Base-by-base conservation (phyloP, 371 early-diverging fungal species). In the Cladochytrium tenue region DNA sequence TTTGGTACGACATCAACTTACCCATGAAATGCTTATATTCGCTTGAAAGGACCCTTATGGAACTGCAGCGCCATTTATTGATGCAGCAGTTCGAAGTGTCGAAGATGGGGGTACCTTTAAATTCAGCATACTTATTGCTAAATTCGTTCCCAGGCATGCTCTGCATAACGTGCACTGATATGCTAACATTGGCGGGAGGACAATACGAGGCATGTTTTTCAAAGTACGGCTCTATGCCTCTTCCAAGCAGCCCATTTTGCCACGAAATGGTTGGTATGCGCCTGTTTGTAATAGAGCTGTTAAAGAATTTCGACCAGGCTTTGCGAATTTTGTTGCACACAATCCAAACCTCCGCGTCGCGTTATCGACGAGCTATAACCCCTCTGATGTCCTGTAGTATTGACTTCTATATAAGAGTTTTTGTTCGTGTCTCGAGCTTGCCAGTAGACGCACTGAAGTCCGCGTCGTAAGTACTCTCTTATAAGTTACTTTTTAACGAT, bases 111-210 rank as follows among this genome's bases (percentile, higher is more conserved):
- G 95, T 79, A 78, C 23, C 66, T 34, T 52, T 68, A 15, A 35
- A 28, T 23, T 17, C 20, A 69, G 43, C 67, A 25, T 34, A 23
- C 60, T 56, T 23, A 43, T 55, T 7, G 23, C 26, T 55, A 55
- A 17, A 23, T 23, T 17, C 28, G 34, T 17, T 28, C 50, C 27
- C 75, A 88, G 88, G 94, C 23, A 79, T 99, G 30, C 80, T 99
- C 28, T 97, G 97, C 77, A 90, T 99, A 30, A 99, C 99, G 2
- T 97, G 99, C 80, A 99, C 99, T 0, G 99, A 99, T 87, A 87
- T 98, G 76, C 98, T 95, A 10, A 92, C 97, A 7, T 82, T 99
- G 3, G 95, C 97, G 65, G 94, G 97, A 34, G 67, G 88, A 80
- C 72, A 96, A 87, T 81, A 93, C 2, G 97, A 96, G 70, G 89